Evolutionary conservation across 1,139 yeast genomes (phyloP).

Genomic region (Yamadazyma buinensis): DNA sequence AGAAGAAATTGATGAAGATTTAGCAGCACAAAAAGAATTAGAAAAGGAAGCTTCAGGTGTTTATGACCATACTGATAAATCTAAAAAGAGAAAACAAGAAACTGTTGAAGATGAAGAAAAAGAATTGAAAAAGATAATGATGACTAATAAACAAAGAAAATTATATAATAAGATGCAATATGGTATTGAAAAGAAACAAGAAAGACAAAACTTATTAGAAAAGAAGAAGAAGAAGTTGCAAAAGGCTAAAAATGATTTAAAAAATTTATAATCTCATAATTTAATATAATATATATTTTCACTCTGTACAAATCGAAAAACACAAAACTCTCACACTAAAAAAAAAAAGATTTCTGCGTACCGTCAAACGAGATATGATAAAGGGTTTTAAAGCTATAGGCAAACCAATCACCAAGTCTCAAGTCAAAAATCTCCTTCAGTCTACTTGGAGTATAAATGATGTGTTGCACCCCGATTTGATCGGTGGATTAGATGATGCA

Average conservation of each 20-base stretch:
- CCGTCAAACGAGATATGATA: not conserved
- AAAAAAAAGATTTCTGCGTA: too few relatives aligned
- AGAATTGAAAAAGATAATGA: slow-evolving; percentile 90
- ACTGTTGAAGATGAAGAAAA: slow-evolving; percentile 67
- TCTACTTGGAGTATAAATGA: slow-evolving; percentile 29
- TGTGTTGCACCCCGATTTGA: slow-evolving; percentile 13
- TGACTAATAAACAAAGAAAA: slow-evolving; percentile 94
- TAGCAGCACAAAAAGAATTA: slow-evolving; percentile 74
- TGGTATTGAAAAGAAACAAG: slow-evolving; percentile 82
- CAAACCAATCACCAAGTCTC: slow-evolving; percentile 2
- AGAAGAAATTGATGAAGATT: slow-evolving; percentile 54
- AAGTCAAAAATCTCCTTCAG: slow-evolving; percentile 2
- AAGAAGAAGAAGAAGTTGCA: slow-evolving; percentile 77
- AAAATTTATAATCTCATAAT: slow-evolving; percentile 25
- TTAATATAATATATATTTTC: not conserved
- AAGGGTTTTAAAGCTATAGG: too few relatives aligned
- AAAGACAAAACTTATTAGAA: slow-evolving; percentile 67
- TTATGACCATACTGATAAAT: slow-evolving; percentile 27
- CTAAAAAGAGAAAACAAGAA: slow-evolving; percentile 29
- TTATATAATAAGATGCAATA: slow-evolving; percentile 94
- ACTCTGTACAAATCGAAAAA: not conserved
- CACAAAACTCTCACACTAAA: too few relatives aligned
- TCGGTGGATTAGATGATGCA: slow-evolving; percentile 9
- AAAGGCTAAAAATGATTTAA: slow-evolving; percentile 59
- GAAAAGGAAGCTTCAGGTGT: slow-evolving; percentile 91